Evolutionary conservation across 23 red algal genomes (phyloP), one percentile per base, ranked within the genome.

Genomic region (Gracilaria domingensis): DNA sequence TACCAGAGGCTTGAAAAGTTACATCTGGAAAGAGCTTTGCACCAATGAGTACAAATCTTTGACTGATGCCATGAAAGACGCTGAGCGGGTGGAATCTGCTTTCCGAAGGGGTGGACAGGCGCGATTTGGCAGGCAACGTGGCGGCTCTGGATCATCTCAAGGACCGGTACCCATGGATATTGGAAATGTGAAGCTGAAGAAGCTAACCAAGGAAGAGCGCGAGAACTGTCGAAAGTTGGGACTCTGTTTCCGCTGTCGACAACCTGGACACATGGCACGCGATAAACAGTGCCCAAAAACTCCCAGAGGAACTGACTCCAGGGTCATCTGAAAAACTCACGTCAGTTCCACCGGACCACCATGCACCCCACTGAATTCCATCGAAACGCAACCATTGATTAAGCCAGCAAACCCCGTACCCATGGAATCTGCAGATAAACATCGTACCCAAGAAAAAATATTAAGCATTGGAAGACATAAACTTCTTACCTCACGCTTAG

Each of bases 141-240:
- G 51, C 20, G 75, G 28, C 75, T 34, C 36, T 17, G 26, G 47
- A 47, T 53, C 26, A 14, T 34, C n/a, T n/a, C n/a, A n/a, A n/a
- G n/a, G n/a, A n/a, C n/a, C n/a, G n/a, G n/a, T n/a, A n/a, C n/a
- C n/a, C 25, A 53, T 79, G 75, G 28, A 53, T 11, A 79, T 79
- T 58, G 75, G 75, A 53, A 79, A 79, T 53, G 75, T 79, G 36
- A 24, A 79, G 51, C 29, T 79, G 26, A 53, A 79, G 37, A 79
- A 79, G 75, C 8, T 79, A 11, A 79, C 44, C 53, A 4, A 20
- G 40, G 40, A 30, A 1, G 53, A 45, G 7, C 35, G 75, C 17
- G 75, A 80, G 16, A 45, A 55, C 8, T 80, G 75, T 44, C 44
- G 44, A 28, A 0, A 5, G 44, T 21, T 45, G 2, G 75, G 75